Evolutionary conservation across 345 rosid species (phyloP), one percentile per base, ranked within the genome.

Genomic region (Arabis alpina): DNA sequence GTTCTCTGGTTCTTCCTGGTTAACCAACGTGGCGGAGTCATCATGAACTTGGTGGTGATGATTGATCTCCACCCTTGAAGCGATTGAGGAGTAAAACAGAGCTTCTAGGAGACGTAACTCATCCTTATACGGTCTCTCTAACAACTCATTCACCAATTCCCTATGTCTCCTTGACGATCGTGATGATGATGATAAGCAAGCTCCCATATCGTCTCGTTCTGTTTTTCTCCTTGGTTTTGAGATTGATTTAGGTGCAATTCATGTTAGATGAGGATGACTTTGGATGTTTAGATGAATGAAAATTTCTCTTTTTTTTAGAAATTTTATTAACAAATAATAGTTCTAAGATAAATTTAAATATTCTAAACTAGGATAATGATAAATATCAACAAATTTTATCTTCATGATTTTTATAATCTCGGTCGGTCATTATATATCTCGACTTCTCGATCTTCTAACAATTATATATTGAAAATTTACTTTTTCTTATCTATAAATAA

Each of bases 21-120:
- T 67, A 12, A 55, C 12, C 30, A 2, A 1, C 12, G 54, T 41
- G 37, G 42, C 2, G 63, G 34, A 34, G 2, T 34, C 9, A 34
- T 7, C 2, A 34, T 34, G 8, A 34, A 34, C 5, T 6, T 59
- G 77, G 1, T 28, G 42, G 24, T 15, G 41, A 30, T 60, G 30
- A 44, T 39, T 61, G 10, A 30, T 40, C 36, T 30, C 28, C 2
- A 6, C 60, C 60, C 8, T 54, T 19, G 60, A 39, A 61, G 43
- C 25, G 64, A 16, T 12, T 10, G 44, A 23, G 2, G 81, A 73
- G 39, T 63, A 54, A 70, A 78, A 36, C 16, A 83, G 53, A 61
- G 79, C 84, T 70, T 87, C 92, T 53, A 83, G 87, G 45, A 84
- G 72, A 16, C 68, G 63, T 54, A 87, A 34, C 73, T 59, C 82